phyloP scores from a whole-genome alignment of 2,329 filamentous ascomycete species.

The Scedosporium aurantiacum region DNA sequence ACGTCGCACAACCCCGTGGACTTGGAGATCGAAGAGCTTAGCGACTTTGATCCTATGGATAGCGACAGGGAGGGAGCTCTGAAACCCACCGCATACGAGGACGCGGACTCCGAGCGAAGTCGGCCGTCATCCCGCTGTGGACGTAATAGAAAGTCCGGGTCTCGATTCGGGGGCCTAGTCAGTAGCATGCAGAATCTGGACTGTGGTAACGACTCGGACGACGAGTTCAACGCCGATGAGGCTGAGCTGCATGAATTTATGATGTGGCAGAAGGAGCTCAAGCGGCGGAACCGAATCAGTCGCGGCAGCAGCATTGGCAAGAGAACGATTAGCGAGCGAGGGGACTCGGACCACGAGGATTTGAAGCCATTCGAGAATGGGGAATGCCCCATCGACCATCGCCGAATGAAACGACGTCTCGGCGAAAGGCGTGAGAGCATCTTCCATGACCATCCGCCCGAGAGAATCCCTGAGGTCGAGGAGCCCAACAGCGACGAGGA shows the following conservation, averaged over 20 bases:
- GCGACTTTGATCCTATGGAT: slow-evolving; percentile 33
- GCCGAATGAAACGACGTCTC: slow-evolving; percentile 34
- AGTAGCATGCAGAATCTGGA: slow-evolving; percentile 33
- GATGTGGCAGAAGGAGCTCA: slow-evolving; percentile 27
- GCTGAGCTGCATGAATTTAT: slow-evolving; percentile 34
- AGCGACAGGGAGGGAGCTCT: slow-evolving; percentile 32
- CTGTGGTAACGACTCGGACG: slow-evolving; percentile 25
- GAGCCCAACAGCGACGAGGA: slow-evolving; percentile 39
- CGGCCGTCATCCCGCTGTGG: slow-evolving; percentile 23
- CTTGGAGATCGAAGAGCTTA: slow-evolving; percentile 32
- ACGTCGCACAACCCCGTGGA: slow-evolving; percentile 7
- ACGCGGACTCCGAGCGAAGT: slow-evolving; percentile 28
- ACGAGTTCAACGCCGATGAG: slow-evolving; percentile 43
- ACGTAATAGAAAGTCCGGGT: slow-evolving; percentile 11
- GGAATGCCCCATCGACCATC: slow-evolving; percentile 23
- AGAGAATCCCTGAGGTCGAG: slow-evolving; percentile 41
- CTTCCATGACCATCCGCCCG: slow-evolving; percentile 37
- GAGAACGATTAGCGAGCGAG: slow-evolving; percentile 42
- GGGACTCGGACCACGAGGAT: slow-evolving; percentile 35
- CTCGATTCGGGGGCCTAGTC: slow-evolving; percentile 27
- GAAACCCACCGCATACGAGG: slow-evolving; percentile 35
- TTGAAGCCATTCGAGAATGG: slow-evolving; percentile 8
- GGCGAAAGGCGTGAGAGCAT: slow-evolving; percentile 33
- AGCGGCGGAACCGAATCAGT: slow-evolving; percentile 34
- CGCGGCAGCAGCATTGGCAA: slow-evolving; percentile 44